Base-by-base conservation (phyloP, 257 asterid genomes). In the Solanum medicagineum region DNA sequence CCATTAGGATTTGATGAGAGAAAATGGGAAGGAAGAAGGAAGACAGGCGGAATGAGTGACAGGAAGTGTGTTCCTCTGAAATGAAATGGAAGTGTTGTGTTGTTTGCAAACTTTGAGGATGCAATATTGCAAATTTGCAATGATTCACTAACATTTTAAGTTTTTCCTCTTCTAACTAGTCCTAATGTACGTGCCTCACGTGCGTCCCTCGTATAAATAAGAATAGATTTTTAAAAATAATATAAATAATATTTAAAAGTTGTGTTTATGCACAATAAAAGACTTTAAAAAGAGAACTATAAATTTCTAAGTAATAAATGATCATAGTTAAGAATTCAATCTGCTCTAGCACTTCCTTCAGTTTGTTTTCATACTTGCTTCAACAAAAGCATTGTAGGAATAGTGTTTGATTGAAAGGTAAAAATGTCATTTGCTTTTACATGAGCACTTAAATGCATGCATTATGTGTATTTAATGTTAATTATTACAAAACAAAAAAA, bases 1-100 rank as follows among this genome's bases (percentile, higher is more conserved):
- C 99, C 99, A 95, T 57, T 60, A 62, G 69, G 69, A 32, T 29
- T 62, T 62, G 13, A 60, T 15, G 11, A 22, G 32, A 60, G 29
- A 10, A 14, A 60, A 60, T 60, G 68, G n/a, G n/a, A 32, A 59
- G 66, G 1, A 1, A 22, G 65, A 55, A 57, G 63, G 63, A 57
- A 57, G 26, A 19, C 3, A 9, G 7, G 66, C 32, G 13, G 7
- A 60, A n/a, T 24, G 22, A 60, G 5, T 22, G 36, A 62, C 17
- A 22, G 16, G 17, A 62, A 22, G 17, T 62, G 69, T 62, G 16
- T 22, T 62, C 69, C 69, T 5, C 36, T 0, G 2, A 62, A 62
- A 22, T 22, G 4, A 62, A 62, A 11, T 62, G 22, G 69, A 62
- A 62, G 69, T 15, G 17, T 22, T 3, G 17, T 62, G 69, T 62